Base-by-base conservation (phyloP, 345 rosid species). In the Luvunga scandens region DNA sequence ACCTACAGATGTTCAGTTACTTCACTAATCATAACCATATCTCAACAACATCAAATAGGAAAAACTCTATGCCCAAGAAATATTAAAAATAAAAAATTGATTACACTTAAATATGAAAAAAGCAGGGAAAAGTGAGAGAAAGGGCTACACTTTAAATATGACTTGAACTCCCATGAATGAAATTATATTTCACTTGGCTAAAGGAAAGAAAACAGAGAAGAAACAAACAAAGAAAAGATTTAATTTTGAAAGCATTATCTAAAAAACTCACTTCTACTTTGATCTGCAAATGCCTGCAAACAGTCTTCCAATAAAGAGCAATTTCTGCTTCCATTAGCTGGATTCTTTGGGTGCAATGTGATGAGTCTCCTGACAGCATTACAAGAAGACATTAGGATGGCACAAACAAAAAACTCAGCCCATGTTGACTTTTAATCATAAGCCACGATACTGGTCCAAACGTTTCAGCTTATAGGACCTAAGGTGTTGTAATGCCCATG, bases 281-380 rank as follows among this genome's bases (percentile, higher is more conserved):
- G 75, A 71, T 84, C 83, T 91, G 91, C 84, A 97, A 80, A 82
- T 90, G 93, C 86, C 83, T 87, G 86, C 95, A 93, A 30, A 89
- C 77, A 69, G 79, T 84, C 86, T 89, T 91, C 98, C 97, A 94
- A 80, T 86, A 94, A 78, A 97, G 89, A 81, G 97, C 90, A 70
- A 86, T 73, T 85, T 97, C 99, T 13, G 96, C 91, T 82, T 92
- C 92, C 93, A 97, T 88, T 50, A 91, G 90, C 75, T 72, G 88
- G 72, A 87, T 90, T 74, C 64, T 85, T 45, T 81, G 64, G 71
- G 84, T 24, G 73, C 63, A 77, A 77, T 79, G 78, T 38, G 83
- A 60, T 48, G 83, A 79, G 70, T 83, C 87, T 78, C 84, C 94
- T 90, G 81, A 42, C 73, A 81, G 27, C 31, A 66, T 48, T 25